A percentile compares a stretch with the other conserved stretches of the same genome.
These are phyloP conservation scores for Apiotrichum mycotoxinovorans DNA, from an alignment of 1,284 basidiomycete species.

Conservation along the genomic window DNA sequence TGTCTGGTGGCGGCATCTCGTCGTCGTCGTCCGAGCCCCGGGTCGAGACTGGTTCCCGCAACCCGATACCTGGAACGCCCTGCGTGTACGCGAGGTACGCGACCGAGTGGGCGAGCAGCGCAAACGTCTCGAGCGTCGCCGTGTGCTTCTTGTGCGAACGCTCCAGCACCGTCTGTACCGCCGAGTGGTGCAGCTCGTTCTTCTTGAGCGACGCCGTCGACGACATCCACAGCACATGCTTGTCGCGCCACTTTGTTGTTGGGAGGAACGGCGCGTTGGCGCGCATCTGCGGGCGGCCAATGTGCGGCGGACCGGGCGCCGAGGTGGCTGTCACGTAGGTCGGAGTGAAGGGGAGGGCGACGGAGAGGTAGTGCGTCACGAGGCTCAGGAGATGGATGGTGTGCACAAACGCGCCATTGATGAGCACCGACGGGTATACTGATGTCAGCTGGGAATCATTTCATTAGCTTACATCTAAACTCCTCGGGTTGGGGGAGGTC, in stretches of 20 bases:
- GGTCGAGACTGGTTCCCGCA: conserved; percentile 7
- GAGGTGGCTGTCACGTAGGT: neutral
- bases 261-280: conserved; percentile 35
- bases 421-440: conserved; percentile 28
- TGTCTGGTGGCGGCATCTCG: neutral
- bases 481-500: conserved; percentile 29
- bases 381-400: conserved; percentile 38
- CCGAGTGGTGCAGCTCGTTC: conserved; percentile 4
- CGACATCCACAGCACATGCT: conserved; percentile 42
- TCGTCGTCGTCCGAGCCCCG: conserved; percentile 18
- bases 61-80: conserved; percentile 38
- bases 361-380: conserved; percentile 39
- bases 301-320: conserved; percentile 14
- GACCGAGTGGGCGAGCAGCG: conserved; percentile 37
- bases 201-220: conserved; percentile 25
- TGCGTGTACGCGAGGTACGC: conserved; percentile 45
- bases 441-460: neutral
- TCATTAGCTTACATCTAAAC: conserved; percentile 32
- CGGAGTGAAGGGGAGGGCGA: conserved; percentile 37
- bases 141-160: conserved; percentile 31
- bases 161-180: conserved; percentile 10
- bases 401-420: conserved; percentile 41
- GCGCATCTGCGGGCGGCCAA: conserved; percentile 34
- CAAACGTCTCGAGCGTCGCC: conserved; percentile 37
- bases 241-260: conserved; percentile 38